Evolutionary conservation across 2,329 filamentous ascomycete species (phyloP).

Genomic region (Corinectria fuckeliana): DNA sequence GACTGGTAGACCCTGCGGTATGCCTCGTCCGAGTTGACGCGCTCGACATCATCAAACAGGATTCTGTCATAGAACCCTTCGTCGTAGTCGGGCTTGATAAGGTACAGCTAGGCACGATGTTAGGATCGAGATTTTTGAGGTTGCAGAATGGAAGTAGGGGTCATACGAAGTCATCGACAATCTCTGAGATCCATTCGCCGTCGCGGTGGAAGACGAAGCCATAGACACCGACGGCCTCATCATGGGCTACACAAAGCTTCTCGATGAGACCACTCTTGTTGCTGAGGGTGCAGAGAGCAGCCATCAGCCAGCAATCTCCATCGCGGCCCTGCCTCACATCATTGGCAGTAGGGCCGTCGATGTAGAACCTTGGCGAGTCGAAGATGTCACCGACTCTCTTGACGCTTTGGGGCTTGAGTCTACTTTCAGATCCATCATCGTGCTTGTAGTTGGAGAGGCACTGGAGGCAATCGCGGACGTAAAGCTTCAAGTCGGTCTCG

Average conservation of each 20-base stretch:
- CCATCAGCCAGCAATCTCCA: conserved; percentile 88
- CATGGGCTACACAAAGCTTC: conserved; percentile 73
- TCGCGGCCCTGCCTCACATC: conserved; percentile 80
- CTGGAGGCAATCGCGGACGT: conserved; percentile 57
- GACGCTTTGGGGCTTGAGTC: conserved; percentile 58
- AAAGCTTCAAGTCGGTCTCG: conserved; percentile 73
- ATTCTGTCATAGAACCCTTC: conserved; percentile 58
- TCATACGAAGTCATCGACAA: conserved; percentile 61
- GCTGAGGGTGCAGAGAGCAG: conserved; percentile 77
- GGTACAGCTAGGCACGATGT: conserved; percentile 49
- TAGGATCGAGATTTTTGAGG: background rate
- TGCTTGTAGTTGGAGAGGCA: conserved; percentile 47
- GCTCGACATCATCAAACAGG: conserved; percentile 51
- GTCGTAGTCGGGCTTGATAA: conserved; percentile 67
- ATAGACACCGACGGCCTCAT: conserved; percentile 79
- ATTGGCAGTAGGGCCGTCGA: conserved; percentile 76
- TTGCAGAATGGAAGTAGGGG: background rate
- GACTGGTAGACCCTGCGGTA: conserved; percentile 76
- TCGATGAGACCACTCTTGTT: conserved; percentile 77
- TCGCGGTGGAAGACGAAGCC: conserved; percentile 86
- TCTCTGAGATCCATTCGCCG: conserved; percentile 72
- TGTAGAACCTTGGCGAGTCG: conserved; percentile 76
- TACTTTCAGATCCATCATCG: conserved; percentile 30
- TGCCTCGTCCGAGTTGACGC: conserved; percentile 60
- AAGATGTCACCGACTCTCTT: conserved; percentile 80